phyloP scores from a whole-genome alignment of 495 filamentous ascomycete species.

The Talaromyces nanjingensis region DNA sequence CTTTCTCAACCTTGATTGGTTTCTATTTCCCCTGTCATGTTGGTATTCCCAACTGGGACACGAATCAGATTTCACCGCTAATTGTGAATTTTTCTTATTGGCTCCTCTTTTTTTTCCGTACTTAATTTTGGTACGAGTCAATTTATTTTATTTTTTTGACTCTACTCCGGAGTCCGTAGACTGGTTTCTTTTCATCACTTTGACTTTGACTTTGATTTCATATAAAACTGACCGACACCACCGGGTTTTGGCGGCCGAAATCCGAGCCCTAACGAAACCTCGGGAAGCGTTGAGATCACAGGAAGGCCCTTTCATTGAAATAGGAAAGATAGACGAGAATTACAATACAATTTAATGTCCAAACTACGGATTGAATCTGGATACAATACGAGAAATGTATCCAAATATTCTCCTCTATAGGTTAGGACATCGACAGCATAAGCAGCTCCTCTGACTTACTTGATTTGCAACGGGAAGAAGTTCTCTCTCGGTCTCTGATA shows the following conservation, averaged over 20 bases:
- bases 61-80: neutral
- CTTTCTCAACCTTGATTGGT: neutral
- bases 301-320: neutral
- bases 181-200: neutral
- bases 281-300: neutral
- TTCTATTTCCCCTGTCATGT: neutral
- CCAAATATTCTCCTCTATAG: neutral
- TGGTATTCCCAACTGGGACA: neutral
- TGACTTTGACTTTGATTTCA: neutral
- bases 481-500: neutral
- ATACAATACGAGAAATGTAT: neutral
- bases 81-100: neutral
- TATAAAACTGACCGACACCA: neutral
- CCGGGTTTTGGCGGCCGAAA: neutral
- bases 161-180: neutral
- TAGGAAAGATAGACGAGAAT: neutral
- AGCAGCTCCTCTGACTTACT: neutral
- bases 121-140: neutral
- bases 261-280: neutral
- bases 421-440: neutral
- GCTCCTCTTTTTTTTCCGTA: neutral
- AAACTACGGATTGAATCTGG: neutral
- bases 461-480: neutral
- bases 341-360: neutral
- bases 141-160: neutral